Conservation (phyloP, 73 alveolate genomes). For the Tetrahymena elliotti region DNA sequence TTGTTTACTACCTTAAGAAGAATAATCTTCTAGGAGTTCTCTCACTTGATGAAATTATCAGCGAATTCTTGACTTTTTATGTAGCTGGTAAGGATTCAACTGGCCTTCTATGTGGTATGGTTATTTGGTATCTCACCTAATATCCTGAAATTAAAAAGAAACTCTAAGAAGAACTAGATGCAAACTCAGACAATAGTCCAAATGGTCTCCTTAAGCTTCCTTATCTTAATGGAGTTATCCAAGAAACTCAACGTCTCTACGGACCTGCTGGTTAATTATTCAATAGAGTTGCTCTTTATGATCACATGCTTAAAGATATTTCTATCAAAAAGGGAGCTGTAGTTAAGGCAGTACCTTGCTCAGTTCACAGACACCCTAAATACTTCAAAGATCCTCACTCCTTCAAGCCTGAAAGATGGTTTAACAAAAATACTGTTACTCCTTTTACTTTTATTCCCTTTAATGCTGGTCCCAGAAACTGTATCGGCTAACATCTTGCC, state of each 20-base stretch:
- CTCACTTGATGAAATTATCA: neutral
- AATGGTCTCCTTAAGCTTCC: neutral
- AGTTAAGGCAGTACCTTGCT: neutral
- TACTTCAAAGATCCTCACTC: neutral
- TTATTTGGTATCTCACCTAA: neutral
- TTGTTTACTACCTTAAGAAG: neutral
- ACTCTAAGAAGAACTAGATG: neutral
- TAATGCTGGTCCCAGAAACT: conserved; percentile 33
- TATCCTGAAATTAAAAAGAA: neutral
- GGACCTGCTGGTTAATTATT: neutral
- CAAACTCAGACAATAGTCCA: neutral
- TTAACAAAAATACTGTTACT: neutral
- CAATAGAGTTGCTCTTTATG: neutral
- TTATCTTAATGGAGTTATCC: neutral
- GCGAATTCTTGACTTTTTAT: neutral
- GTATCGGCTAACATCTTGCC: conserved; percentile 39
- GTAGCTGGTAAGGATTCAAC: neutral
- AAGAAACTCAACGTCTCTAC: neutral
- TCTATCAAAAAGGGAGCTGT: neutral
- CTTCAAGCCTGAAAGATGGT: neutral
- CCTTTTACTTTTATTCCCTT: conserved; percentile 4
- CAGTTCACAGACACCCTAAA: neutral
- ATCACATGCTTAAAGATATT: neutral
- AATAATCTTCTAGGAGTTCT: neutral
- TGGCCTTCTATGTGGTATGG: neutral